phyloP scores from a whole-genome alignment of 352 stramenopile species.

The Phytophthora meadii region DNA sequence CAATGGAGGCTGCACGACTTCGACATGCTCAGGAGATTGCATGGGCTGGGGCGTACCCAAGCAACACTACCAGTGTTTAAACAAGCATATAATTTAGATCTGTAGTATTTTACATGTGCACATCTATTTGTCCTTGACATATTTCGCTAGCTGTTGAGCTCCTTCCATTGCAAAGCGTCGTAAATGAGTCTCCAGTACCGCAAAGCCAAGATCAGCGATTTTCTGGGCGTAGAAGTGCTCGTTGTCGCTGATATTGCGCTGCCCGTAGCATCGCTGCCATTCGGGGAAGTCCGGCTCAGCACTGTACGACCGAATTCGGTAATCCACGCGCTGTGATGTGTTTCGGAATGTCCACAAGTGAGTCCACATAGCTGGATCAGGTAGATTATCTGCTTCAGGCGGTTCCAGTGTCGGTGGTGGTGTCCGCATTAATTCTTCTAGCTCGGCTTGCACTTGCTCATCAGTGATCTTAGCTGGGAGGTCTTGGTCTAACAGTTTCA shows the following conservation, averaged over 20 bases:
- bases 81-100: too few relatives aligned
- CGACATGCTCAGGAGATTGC: slow-evolving; percentile 17
- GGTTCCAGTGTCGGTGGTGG: slow-evolving; percentile 27
- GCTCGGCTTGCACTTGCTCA: slow-evolving; percentile 23
- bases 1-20: slow-evolving; percentile 25
- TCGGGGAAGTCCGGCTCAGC: slow-evolving; percentile 42
- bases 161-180: slow-evolving; percentile 43
- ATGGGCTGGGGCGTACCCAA: slow-evolving; percentile 3
- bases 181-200: slow-evolving; percentile 37
- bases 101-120: too few relatives aligned
- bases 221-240: slow-evolving; percentile 42
- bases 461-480: slow-evolving; percentile 11
- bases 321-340: slow-evolving; percentile 43
- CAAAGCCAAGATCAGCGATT: slow-evolving; percentile 40
- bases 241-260: slow-evolving; percentile 35
- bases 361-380: slow-evolving; percentile 67
- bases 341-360: slow-evolving; percentile 68
- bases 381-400: slow-evolving; percentile 29
- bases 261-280: slow-evolving; percentile 66
- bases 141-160: slow-evolving; percentile 22
- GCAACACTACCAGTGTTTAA: slow-evolving; percentile 17
- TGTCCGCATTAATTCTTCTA: slow-evolving; percentile 18
- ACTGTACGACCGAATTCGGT: slow-evolving; percentile 61
- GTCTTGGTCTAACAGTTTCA: slow-evolving; percentile 22
- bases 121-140: too few relatives aligned